phyloP scores from a whole-genome alignment of 2,329 filamentous ascomycete genomes.

The Leptodontidium sp. region DNA sequence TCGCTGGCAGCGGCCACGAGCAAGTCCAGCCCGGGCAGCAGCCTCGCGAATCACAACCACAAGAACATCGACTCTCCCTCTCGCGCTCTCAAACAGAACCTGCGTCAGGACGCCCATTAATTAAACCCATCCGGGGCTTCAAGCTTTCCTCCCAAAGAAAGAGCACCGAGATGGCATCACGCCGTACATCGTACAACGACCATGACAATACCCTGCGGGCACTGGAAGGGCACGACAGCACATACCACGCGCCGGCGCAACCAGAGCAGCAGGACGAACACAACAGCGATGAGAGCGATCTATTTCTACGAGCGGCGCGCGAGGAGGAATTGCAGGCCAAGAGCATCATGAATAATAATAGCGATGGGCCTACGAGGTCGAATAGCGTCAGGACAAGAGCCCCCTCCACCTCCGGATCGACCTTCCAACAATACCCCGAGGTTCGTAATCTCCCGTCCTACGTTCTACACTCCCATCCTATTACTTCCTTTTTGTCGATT shows the following conservation, averaged over 20 bases:
- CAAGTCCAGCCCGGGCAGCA: conserved; percentile 6
- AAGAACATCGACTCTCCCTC: conserved; percentile 24
- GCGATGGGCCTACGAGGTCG: conserved; percentile 31
- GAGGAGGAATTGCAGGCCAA: conserved; percentile 41
- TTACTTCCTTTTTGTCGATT: conserved; percentile 18
- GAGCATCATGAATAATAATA: conserved; percentile 29
- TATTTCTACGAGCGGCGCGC: conserved; percentile 45
- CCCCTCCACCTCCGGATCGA: conserved; percentile 3
- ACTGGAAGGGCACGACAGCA: conserved; percentile 37
- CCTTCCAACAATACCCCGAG: conserved; percentile 21
- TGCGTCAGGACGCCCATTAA: conserved; percentile 35
- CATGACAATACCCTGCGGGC: conserved; percentile 42
- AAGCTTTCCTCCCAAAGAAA: conserved; percentile 40
- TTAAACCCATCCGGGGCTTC: conserved; percentile 44
- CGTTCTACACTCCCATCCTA: conserved; percentile 13
- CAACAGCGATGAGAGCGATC: conserved; percentile 46
- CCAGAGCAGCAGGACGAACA: conserved; percentile 42
- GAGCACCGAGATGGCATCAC: conserved; percentile 39
- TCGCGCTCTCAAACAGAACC: conserved; percentile 25
- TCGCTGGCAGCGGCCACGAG: conserved; percentile 19
- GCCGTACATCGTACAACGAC: conserved; percentile 37
- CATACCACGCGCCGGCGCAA: conserved; percentile 27
- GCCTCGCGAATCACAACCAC: conserved; percentile 16
- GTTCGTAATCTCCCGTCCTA: conserved; percentile 21
- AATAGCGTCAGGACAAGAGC: conserved; percentile 42